Evolutionary conservation across 208 protist species (phyloP).

Genomic region (Leishmania major): DNA sequence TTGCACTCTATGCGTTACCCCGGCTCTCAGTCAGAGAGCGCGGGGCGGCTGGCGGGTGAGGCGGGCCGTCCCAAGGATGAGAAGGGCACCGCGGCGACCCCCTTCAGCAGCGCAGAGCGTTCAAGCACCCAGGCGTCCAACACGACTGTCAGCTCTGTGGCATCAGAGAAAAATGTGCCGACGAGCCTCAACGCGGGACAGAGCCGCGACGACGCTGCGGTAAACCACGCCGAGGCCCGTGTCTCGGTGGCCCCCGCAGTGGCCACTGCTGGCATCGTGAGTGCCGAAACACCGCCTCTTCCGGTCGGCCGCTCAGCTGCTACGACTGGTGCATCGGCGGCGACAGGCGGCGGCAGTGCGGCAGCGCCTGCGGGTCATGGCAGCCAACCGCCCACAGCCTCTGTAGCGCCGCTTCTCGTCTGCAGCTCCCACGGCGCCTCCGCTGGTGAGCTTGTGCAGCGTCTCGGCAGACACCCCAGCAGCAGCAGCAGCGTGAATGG

Average conservation of each 20-base stretch:
- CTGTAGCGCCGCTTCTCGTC: background rate
- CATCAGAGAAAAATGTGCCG: background rate
- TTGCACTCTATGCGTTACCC: slow-evolving; percentile 10
- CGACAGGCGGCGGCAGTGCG: background rate
- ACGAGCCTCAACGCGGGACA: background rate
- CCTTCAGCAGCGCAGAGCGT: background rate
- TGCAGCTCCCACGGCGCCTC: background rate
- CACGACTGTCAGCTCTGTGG: background rate
- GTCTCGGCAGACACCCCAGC: background rate
- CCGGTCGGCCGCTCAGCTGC: background rate
- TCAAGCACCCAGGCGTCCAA: background rate
- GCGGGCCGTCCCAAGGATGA: background rate
- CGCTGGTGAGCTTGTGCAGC: background rate
- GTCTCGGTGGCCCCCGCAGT: background rate
- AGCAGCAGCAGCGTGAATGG: background rate
- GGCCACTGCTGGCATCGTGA: background rate
- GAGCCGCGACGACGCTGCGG: background rate
- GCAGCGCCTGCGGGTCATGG: background rate
- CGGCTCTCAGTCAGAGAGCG: background rate
- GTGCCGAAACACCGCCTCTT: background rate
- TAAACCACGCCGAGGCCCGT: background rate
- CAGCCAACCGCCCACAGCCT: background rate
- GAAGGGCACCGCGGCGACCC: background rate
- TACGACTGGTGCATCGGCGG: background rate
- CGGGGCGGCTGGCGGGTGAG: background rate